These are phyloP conservation scores for Triangularia verruculosa DNA, from an alignment of 2,329 filamentous ascomycete species.

Conservation along the genomic window DNA sequence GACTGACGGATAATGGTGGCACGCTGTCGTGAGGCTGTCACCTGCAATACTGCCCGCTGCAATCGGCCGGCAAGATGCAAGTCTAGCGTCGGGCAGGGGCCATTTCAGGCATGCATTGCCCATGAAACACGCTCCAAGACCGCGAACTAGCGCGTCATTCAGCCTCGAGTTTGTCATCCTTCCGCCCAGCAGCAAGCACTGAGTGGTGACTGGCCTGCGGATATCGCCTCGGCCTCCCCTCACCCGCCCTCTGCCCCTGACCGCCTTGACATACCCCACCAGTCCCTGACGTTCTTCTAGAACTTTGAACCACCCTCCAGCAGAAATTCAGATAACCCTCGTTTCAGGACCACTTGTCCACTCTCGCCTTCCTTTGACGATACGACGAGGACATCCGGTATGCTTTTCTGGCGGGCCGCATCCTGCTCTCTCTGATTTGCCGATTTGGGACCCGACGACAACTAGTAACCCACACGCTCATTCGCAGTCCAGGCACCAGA, in stretches of 20 bases:
- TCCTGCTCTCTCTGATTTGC: neutral
- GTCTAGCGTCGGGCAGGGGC: constrained; percentile 10
- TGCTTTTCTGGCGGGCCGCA: constrained; percentile 1
- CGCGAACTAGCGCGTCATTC: constrained; percentile 26
- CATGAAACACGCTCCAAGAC: constrained; percentile 23
- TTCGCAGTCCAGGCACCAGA: neutral
- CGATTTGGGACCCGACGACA: neutral
- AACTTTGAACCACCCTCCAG: constrained; percentile 8
- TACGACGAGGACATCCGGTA: neutral
- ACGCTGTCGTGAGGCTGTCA: neutral
- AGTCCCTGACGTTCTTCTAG: constrained; percentile 12
- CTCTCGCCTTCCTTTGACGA: neutral
- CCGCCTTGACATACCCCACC: constrained; percentile 10
- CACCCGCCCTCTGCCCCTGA: neutral
- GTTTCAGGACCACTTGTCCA: constrained; percentile 6
- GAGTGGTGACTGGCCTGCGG: constrained; percentile 8
- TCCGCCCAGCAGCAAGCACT: neutral
- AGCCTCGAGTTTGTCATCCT: constrained; percentile 1
- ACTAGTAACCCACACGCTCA: neutral
- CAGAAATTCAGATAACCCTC: constrained; percentile 5
- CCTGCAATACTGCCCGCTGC: constrained; percentile 17
- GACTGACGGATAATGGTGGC: neutral
- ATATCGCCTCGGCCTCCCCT: constrained; percentile 14
- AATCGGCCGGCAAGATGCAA: constrained; percentile 13
- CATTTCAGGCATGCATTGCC: constrained; percentile 14